Conservation (phyloP, 2,329 filamentous ascomycete species). For the Pseudogymnoascus sp. region DNA sequence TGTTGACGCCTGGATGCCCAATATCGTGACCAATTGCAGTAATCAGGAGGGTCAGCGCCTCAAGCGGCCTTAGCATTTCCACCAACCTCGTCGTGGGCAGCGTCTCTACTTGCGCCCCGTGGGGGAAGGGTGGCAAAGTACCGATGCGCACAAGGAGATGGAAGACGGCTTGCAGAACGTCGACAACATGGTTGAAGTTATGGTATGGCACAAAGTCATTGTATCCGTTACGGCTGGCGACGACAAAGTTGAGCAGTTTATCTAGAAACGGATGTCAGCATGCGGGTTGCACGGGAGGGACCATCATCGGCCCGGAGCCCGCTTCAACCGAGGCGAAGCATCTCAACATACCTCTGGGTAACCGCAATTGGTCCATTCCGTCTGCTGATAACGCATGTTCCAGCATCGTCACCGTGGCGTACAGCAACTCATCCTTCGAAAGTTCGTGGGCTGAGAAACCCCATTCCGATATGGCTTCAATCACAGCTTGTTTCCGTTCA, state of each 20-base stretch:
- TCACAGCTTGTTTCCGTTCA: constrained; percentile 54
- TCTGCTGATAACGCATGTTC: constrained; percentile 77
- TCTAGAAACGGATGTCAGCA: constrained; percentile 46
- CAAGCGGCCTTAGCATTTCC: constrained; percentile 70
- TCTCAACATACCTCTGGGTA: constrained; percentile 58
- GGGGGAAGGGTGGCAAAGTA: constrained; percentile 59
- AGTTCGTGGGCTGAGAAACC: constrained; percentile 84
- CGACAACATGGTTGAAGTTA: constrained; percentile 95
- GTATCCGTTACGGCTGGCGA: constrained; percentile 87
- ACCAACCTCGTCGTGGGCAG: constrained; percentile 56
- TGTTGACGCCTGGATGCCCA: constrained; percentile 95
- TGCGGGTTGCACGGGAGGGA: constrained; percentile 19
- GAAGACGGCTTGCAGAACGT: constrained; percentile 90
- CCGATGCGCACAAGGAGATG: constrained; percentile 78
- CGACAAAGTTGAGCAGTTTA: constrained; percentile 74
- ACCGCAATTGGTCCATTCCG: constrained; percentile 70
- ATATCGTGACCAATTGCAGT: constrained; percentile 98
- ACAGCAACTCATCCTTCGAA: constrained; percentile 80
- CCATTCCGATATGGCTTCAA: constrained; percentile 67
- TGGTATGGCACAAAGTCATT: constrained; percentile 95
- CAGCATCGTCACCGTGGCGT: constrained; percentile 80
- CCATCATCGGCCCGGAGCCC: constrained; percentile 17
- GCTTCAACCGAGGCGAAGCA: constrained; percentile 1
- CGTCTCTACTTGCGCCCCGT: constrained; percentile 20
- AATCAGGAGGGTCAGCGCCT: constrained; percentile 80